phyloP scores from a whole-genome alignment of 805 yeast genomes.

The Clavispora phyllophila region DNA sequence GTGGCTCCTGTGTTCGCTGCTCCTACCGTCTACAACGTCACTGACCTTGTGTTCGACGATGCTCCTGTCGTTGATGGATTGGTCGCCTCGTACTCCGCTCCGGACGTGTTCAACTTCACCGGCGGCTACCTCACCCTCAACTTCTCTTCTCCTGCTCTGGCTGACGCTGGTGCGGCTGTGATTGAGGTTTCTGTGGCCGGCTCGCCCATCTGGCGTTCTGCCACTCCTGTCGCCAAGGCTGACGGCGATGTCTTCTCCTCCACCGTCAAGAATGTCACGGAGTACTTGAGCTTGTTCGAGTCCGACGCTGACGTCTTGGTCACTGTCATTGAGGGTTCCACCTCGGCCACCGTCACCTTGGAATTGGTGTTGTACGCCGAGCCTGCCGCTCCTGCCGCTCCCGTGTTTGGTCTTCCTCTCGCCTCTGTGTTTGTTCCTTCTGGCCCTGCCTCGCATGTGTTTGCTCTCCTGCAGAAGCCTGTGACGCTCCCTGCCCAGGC shows the following conservation, averaged over 20 bases:
- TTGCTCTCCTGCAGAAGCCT: slow-evolving; percentile 18
- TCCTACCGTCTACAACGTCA: slow-evolving; percentile 7
- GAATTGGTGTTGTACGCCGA: slow-evolving; percentile 18
- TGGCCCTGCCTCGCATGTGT: slow-evolving; percentile 20
- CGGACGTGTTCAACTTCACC: slow-evolving; percentile 19
- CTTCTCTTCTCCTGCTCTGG: slow-evolving; percentile 17
- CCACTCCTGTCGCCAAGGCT: slow-evolving; percentile 17
- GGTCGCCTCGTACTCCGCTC: slow-evolving; percentile 1
- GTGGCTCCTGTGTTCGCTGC: slow-evolving; percentile 5
- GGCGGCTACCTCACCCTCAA: slow-evolving; percentile 23
- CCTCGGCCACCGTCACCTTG: slow-evolving; percentile 16
- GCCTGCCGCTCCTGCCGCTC: slow-evolving; percentile 5
- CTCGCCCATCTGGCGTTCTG: slow-evolving; percentile 24
- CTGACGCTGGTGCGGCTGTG: slow-evolving; percentile 10
- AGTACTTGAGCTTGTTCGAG: slow-evolving; percentile 17
- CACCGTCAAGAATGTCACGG: slow-evolving; percentile 22
- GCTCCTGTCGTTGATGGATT: slow-evolving; percentile 7
- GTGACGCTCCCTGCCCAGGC: slow-evolving; percentile 17
- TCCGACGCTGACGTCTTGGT: slow-evolving; percentile 10
- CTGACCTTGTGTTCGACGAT: neutral
- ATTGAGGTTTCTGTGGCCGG: slow-evolving; percentile 21
- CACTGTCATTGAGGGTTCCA: slow-evolving; percentile 17
- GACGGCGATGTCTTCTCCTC: slow-evolving; percentile 15
- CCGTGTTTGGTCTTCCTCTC: slow-evolving; percentile 1
- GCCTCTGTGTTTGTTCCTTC: slow-evolving; percentile 13